Percentiles rank a stretch among this genome's conserved stretches.
Evolutionary conservation across 2,329 filamentous ascomycete species (phyloP).

Genomic region (Hortaea werneckii): DNA sequence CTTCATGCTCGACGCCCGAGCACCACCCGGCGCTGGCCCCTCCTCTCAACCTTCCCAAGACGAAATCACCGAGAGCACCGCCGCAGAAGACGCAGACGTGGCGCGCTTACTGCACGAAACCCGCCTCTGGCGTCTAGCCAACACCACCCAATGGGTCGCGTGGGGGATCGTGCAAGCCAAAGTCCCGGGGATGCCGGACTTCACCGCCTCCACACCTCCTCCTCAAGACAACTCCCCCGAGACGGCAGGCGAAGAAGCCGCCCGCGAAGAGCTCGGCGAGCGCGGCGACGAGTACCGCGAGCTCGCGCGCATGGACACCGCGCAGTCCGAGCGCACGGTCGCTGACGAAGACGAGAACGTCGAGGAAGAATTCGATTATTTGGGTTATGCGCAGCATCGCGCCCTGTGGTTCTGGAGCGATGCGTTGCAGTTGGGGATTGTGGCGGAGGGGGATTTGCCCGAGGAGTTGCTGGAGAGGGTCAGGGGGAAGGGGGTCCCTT

Average conservation of each 20-base stretch:
- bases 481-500: conserved; percentile 60
- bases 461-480: conserved; percentile 44
- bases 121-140: conserved; percentile 74
- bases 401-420: conserved; percentile 95
- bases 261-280: conserved; percentile 19
- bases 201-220: conserved; percentile 16
- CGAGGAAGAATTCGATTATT: conserved; percentile 81
- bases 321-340: conserved; percentile 4
- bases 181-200: conserved; percentile 58
- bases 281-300: conserved; percentile 17
- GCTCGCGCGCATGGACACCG: conserved; percentile 11
- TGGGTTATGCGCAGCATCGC: conserved; percentile 81
- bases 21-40: conserved; percentile 38
- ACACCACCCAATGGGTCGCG: conserved; percentile 82
- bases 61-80: conserved; percentile 41
- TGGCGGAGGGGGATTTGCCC: conserved; percentile 67
- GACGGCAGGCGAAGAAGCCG: conserved; percentile 3
- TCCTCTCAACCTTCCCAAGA: background rate
- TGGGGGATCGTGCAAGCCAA: conserved; percentile 97
- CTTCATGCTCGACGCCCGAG: conserved; percentile 65
- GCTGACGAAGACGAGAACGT: conserved; percentile 40
- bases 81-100: conserved; percentile 53
- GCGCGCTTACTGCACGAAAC: conserved; percentile 66
- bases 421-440: conserved; percentile 64
- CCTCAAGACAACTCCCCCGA: background rate